These are phyloP conservation scores for Ensete ventricosum DNA, from an alignment of 176 grass and related monocot genomes.

Conservation along the genomic window DNA sequence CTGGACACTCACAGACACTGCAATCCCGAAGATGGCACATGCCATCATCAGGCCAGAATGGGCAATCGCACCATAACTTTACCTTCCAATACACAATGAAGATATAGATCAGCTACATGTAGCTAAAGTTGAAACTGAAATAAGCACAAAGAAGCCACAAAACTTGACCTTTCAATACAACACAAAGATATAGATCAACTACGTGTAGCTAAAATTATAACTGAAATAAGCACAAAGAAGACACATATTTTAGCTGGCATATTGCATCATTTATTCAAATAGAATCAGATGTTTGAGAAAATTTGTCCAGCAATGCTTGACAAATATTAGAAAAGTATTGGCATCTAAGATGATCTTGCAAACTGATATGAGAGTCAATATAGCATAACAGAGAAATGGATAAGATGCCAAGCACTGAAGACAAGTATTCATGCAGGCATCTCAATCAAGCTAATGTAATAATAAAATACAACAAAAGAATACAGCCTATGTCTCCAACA, in stretches of 20 bases:
- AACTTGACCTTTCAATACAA: slow-evolving; percentile 49
- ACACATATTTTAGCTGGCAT: background rate
- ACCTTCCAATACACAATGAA: slow-evolving; percentile 39
- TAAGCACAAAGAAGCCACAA: background rate
- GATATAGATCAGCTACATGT: background rate
- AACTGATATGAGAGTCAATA: background rate
- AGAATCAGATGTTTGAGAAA: background rate
- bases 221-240: background rate
- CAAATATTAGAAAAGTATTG: background rate
- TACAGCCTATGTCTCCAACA: background rate
- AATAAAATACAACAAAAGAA: background rate
- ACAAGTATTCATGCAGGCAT: background rate
- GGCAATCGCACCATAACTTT: slow-evolving; percentile 95
- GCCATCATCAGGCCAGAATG: slow-evolving; percentile 94
- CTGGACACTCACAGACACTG: slow-evolving; percentile 90
- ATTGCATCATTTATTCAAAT: background rate
- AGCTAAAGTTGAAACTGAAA: background rate
- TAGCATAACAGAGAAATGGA: background rate
- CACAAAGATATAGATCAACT: slow-evolving; percentile 7
- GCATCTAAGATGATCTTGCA: background rate
- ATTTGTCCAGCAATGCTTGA: background rate
- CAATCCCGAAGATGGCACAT: slow-evolving; percentile 96
- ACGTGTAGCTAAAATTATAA: background rate
- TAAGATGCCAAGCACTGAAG: background rate
- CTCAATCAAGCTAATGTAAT: background rate